Percentiles rank a stretch among this genome's conserved stretches.
These are phyloP conservation scores for Talaromyces marneffei DNA, from an alignment of 2,329 filamentous ascomycete genomes.

Conservation along the genomic window DNA sequence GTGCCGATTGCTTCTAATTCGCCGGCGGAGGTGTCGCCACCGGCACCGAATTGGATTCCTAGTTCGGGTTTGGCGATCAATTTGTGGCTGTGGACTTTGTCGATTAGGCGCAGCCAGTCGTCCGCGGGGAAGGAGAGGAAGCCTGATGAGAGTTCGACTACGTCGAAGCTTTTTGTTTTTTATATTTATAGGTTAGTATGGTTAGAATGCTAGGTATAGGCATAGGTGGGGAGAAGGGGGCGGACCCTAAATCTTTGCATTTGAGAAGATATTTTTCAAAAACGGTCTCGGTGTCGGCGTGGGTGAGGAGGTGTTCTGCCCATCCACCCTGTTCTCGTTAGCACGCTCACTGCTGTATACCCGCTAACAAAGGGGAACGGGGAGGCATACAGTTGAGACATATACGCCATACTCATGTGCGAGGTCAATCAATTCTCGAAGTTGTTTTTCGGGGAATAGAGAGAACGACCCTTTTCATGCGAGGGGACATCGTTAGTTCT, in stretches of 20 bases:
- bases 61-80: slow-evolving; percentile 51
- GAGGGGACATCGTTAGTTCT: neutral
- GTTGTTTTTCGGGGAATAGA: slow-evolving; percentile 42
- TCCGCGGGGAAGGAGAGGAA: slow-evolving; percentile 51
- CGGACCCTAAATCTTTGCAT: slow-evolving; percentile 47
- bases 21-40: slow-evolving; percentile 47
- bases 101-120: slow-evolving; percentile 49
- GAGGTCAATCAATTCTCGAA: slow-evolving; percentile 46
- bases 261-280: slow-evolving; percentile 50
- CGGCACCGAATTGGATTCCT: slow-evolving; percentile 54
- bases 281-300: slow-evolving; percentile 39
- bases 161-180: slow-evolving; percentile 53
- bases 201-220: too few species aligned
- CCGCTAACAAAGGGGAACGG: too few species aligned
- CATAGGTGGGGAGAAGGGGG: neutral
- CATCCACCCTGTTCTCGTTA: slow-evolving; percentile 42
- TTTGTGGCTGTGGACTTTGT: slow-evolving; percentile 44
- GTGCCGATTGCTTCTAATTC: slow-evolving; percentile 46
- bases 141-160: slow-evolving; percentile 49
- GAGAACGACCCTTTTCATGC: slow-evolving; percentile 44
- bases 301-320: slow-evolving; percentile 50
- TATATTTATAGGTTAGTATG: too few species aligned
- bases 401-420: slow-evolving; percentile 48
- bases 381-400: slow-evolving; percentile 43
- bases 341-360: neutral